Percentiles rank a stretch among this genome's conserved stretches.
phyloP scores from a whole-genome alignment of 768 basidiomycete species.

The Mycena rebaudengoi region DNA sequence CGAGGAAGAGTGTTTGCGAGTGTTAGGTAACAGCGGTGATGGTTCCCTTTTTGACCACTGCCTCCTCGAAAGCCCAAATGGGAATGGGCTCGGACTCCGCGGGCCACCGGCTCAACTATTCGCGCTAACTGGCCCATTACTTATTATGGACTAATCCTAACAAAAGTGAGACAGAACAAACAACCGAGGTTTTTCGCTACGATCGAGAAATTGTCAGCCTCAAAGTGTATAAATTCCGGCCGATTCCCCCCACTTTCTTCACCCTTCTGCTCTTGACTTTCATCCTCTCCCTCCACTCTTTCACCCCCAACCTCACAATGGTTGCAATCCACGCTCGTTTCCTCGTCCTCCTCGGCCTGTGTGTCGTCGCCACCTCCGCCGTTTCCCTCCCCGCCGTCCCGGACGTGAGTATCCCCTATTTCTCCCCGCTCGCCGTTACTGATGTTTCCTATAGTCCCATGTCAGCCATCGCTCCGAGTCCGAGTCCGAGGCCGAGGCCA shows the following conservation, averaged over 20 bases:
- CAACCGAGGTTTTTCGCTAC: not conserved
- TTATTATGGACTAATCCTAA: no score
- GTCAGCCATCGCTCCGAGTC: not conserved
- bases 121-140: no score
- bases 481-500: not conserved
- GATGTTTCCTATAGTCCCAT: not conserved
- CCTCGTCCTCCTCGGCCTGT: constrained; percentile 21
- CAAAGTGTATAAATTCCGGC: not conserved
- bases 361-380: constrained; percentile 5
- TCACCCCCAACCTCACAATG: constrained; percentile 9
- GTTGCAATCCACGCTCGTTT: constrained; percentile 19
- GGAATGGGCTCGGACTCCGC: not conserved
- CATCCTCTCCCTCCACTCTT: constrained; percentile 12
- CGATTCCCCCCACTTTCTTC: not conserved
- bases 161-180: not conserved
- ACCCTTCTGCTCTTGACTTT: constrained; percentile 5
- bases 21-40: not conserved
- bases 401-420: not conserved
- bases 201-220: not conserved
- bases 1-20: not conserved
- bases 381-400: not conserved
- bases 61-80: not conserved
- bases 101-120: no score
- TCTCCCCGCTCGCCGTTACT: not conserved
- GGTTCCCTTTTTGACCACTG: not conserved